These are phyloP conservation scores for Phycomyces blakesleeanus DNA, from an alignment of 192 early-diverging fungal genomes.

Conservation along the genomic window DNA sequence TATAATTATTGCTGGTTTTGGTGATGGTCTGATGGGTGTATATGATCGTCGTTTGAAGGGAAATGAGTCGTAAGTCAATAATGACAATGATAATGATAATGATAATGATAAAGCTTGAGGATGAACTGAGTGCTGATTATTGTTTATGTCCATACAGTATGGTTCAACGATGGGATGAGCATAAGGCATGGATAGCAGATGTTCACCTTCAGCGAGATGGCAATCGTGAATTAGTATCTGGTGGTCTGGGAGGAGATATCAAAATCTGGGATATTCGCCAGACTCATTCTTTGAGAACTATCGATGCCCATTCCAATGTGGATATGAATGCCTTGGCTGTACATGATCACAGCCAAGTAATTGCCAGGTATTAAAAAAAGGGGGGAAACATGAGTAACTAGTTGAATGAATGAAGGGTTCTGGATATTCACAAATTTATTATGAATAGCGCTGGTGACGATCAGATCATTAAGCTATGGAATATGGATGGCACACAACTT, in stretches of 20 bases:
- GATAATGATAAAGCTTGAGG: too few relatives aligned
- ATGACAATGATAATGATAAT: too few relatives aligned
- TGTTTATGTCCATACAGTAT: constrained; percentile 35
- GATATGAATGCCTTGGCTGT: constrained; percentile 56
- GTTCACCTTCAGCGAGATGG: constrained; percentile 52
- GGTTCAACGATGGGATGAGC: constrained; percentile 57
- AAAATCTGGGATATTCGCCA: constrained; percentile 61
- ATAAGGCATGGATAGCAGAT: constrained; percentile 56
- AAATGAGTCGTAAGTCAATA: constrained; percentile 45
- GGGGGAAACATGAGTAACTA: constrained; percentile 24
- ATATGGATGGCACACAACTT: constrained; percentile 41
- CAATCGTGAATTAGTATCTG: constrained; percentile 61
- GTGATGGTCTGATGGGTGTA: constrained; percentile 65
- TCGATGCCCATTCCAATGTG: constrained; percentile 36
- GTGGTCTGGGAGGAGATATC: constrained; percentile 54
- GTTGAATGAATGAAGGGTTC: background rate
- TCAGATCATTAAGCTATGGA: constrained; percentile 56
- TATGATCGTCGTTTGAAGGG: constrained; percentile 62
- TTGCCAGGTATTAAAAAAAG: constrained; percentile 52
- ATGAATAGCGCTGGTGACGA: constrained; percentile 32
- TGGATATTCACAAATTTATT: background rate
- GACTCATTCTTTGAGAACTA: constrained; percentile 38
- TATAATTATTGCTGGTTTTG: constrained; percentile 69
- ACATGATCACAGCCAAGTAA: constrained; percentile 55
- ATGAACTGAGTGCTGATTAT: too few relatives aligned